Evolutionary conservation across 2,329 filamentous ascomycete genomes (phyloP), one percentile per base, ranked within the genome.

Genomic region (Alternaria arborescens): DNA sequence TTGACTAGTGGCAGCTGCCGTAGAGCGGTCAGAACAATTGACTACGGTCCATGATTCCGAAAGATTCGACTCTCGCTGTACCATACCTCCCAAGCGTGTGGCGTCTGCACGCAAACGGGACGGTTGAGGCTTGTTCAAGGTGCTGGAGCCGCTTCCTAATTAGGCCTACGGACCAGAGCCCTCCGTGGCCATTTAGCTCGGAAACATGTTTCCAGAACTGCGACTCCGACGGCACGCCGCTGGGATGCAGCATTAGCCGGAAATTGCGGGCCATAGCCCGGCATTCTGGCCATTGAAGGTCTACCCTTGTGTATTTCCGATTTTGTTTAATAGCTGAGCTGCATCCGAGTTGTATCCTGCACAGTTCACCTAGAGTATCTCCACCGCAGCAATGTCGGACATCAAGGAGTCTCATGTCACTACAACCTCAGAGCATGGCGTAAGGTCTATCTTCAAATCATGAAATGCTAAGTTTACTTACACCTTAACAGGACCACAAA

Each of bases 401-500:
- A 51, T 47, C 50, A 69, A 69, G 51, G 64, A 66, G 28, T 41
- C 46, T 11, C 30, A 64, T 18, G 28, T 67, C 46, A 53, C 63
- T 20, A 58, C 60, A 16, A 62, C 61, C 30, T 67, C 62, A 34
- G 62, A 67, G 24, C 55, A 65, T 67, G 62, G 55, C 47, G 67
- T 70, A 54, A 44, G 67, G 58, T 47, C 16, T 6, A 8, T 5
- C 38, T 14, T 32, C 14, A 18, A n/a, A 34, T 20, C 18, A 34
- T 18, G 41, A 32, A 22, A 18, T 16, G 18, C 38, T 11, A 28
- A 51, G 7, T 59, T 54, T 38, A 14, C 41, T 54, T 7, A 52
- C 53, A 52, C 5, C 14, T 16, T 38, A 22, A 20, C 47, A 71
- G 68, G 59, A 64, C 36, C n/a, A 32, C 26, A 62, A 68, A 51